A percentile compares a stretch with the other conserved stretches of the same genome.
Conservation (phyloP, 495 filamentous ascomycete species). For the Penicillium canariense region DNA sequence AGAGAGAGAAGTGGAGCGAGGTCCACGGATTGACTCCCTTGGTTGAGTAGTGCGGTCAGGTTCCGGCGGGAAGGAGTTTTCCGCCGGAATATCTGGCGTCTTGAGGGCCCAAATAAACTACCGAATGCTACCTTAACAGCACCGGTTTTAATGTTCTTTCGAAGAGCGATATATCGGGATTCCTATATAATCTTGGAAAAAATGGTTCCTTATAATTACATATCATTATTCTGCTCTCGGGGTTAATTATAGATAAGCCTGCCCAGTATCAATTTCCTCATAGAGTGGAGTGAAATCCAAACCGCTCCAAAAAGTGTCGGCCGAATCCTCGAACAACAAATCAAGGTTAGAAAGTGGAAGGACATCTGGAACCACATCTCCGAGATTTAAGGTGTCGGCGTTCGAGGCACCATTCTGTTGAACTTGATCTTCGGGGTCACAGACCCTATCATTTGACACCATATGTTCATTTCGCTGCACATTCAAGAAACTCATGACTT, state of each 20-base stretch:
- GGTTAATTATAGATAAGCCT: not conserved
- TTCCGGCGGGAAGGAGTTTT: conserved; percentile 1
- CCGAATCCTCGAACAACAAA: not conserved
- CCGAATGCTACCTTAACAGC: not conserved
- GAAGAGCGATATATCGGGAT: not conserved
- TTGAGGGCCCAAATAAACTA: not conserved
- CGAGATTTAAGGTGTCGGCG: not conserved
- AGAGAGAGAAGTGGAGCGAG: not conserved
- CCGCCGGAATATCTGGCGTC: not conserved
- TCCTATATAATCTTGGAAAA: not conserved
- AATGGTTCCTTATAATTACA: not conserved
- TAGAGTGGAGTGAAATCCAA: not conserved
- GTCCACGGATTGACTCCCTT: not conserved
- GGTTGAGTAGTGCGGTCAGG: not conserved
- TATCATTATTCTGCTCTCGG: not conserved
- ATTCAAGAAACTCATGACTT: not conserved
- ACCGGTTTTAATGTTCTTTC: no score
- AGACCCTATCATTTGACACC: not conserved
- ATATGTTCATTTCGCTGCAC: not conserved
- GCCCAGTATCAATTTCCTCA: conserved; percentile 1
- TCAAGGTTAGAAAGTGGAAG: not conserved
- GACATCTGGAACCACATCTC: not conserved
- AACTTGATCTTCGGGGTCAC: not conserved
- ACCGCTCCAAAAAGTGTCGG: conserved; percentile 1
- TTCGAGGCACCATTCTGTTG: not conserved